Conservation (phyloP, 225 moss, liverwort and hornwort genomes). For the Sphagnum contortum region DNA sequence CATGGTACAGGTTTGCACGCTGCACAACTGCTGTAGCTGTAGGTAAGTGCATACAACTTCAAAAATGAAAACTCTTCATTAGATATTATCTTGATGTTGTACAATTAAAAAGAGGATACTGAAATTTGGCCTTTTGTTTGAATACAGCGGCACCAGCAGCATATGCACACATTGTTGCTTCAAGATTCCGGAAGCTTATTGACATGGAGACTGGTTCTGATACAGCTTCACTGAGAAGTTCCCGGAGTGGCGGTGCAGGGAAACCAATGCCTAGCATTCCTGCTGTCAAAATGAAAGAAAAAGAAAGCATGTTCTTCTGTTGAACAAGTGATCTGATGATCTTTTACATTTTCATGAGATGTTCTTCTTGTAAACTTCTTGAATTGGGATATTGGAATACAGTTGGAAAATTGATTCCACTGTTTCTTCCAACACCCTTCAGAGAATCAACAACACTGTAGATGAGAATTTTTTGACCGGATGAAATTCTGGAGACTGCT, state of each 20-base stretch:
- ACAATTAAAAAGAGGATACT: background rate
- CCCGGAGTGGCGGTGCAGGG: slow-evolving; percentile 13
- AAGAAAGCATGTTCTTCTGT: slow-evolving; percentile 48
- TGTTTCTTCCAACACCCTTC: too few species aligned
- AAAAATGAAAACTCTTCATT: background rate
- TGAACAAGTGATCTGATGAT: slow-evolving; percentile 4
- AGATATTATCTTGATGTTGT: background rate
- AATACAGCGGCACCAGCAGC: slow-evolving; percentile 78
- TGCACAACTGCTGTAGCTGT: slow-evolving; percentile 86
- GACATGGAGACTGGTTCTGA: slow-evolving; percentile 58
- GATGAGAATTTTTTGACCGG: too few species aligned
- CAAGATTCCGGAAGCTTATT: slow-evolving; percentile 62
- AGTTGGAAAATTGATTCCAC: too few species aligned
- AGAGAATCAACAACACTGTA: too few species aligned
- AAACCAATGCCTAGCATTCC: slow-evolving; percentile 31
- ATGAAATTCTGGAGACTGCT: too few species aligned
- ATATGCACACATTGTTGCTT: slow-evolving; percentile 82
- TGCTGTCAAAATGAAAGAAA: slow-evolving; percentile 13
- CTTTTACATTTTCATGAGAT: too few species aligned
- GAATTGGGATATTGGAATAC: too few species aligned
- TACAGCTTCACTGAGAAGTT: slow-evolving; percentile 25
- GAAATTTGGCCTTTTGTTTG: background rate
- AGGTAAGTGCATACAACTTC: slow-evolving; percentile 26
- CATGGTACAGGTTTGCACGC: slow-evolving; percentile 50
- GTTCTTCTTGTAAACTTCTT: too few species aligned